Evolutionary conservation across 2,329 filamentous ascomycete species (phyloP).

Genomic region (Didymella segeticola): DNA sequence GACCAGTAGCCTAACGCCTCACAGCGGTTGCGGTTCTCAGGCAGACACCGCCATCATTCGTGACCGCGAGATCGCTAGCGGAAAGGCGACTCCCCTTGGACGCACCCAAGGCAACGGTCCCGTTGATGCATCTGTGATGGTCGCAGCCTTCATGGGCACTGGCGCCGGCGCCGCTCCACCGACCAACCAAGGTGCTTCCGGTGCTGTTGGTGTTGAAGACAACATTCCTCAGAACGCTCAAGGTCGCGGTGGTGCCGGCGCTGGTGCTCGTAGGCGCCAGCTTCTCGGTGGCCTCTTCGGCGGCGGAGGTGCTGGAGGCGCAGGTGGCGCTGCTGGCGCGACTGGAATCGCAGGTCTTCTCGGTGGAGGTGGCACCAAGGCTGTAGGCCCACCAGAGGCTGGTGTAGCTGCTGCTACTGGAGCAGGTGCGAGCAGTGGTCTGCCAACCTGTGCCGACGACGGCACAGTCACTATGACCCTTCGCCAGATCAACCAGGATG

Average conservation of each 20-base stretch:
- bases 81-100: conserved; percentile 65
- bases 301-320: conserved; percentile 39
- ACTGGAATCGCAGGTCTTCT: conserved; percentile 41
- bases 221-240: conserved; percentile 32
- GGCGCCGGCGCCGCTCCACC: conserved; percentile 34
- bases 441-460: conserved; percentile 67
- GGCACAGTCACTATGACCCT: conserved; percentile 69
- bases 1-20: conserved; percentile 19
- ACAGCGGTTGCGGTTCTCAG: conserved; percentile 65
- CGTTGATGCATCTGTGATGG: conserved; percentile 64
- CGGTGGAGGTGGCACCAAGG: conserved; percentile 56
- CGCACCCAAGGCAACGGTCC: conserved; percentile 68
- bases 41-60: conserved; percentile 74
- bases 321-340: conserved; percentile 31
- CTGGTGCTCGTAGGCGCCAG: conserved; percentile 35
- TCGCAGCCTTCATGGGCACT: conserved; percentile 65
- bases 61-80: conserved; percentile 62
- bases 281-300: conserved; percentile 44
- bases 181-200: conserved; percentile 40
- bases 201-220: conserved; percentile 43
- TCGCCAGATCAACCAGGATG: conserved; percentile 74
- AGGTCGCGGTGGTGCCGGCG: conserved; percentile 3
- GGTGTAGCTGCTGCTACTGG: conserved; percentile 63
- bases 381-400: conserved; percentile 57
- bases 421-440: conserved; percentile 58